Evolutionary conservation across 108 stramenopile species (phyloP), one percentile per base, ranked within the genome.

Genomic region (Craspedostauros australis): DNA sequence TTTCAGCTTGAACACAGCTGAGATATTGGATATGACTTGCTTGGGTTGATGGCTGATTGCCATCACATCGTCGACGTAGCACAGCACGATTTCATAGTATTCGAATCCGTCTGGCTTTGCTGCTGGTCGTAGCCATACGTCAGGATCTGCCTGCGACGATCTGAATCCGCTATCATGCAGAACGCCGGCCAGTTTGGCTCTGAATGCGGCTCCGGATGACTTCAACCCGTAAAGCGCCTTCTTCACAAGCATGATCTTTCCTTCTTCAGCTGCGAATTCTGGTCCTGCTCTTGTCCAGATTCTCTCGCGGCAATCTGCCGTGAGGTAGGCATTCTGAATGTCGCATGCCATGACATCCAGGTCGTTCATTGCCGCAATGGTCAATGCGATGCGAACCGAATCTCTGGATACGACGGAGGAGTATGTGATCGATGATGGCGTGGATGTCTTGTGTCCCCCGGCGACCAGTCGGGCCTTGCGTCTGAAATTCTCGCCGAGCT

Each of bases 401-500:
- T 77, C 73, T 19, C 69, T 8, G 1, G 73, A 62, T 27, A 70
- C 60, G 1, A 74, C 73, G 21, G 56, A 44, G 1, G 57, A 38
- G 26, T 77, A 79, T 5, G 73, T 77, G 16, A 77, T 38, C 0
- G 58, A 19, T 14, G 65, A 60, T 4, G 68, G 64, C 3, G 62
- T 40, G 20, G 60, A 36, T 7, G 59, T 62, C 29, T 29, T 50
- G 53, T 80, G 57, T 28, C 82, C 80, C 9, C 51, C 72, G 9
- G 72, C 77, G 0, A 78, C 74, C 2, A 62, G 27, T 4, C 76
- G 46, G 0, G 76, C 70, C 37, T 85, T 80, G 1, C 72, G 7
- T 15, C 22, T 34, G 42, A 73, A 54, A 15, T 61, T 49, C 46
- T 60, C 66, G 9, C 7, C 34, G n/a, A 60, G 58, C 40, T 81